These are phyloP conservation scores for Verticillium albo-atrum DNA, from an alignment of 2,329 filamentous ascomycete species.

Conservation along the genomic window DNA sequence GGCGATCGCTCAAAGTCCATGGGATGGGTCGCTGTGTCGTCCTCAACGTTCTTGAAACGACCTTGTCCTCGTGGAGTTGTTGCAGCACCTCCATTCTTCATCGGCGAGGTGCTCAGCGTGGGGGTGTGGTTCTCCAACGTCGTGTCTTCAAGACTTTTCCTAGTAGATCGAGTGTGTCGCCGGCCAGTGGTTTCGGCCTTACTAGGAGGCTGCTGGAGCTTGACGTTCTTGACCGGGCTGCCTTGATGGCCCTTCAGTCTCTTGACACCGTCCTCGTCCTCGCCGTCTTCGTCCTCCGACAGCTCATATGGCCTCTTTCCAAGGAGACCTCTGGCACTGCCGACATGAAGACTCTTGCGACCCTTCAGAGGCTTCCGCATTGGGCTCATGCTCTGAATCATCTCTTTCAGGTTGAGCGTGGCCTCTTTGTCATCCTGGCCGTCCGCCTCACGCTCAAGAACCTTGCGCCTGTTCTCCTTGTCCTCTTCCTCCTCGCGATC, in stretches of 20 bases:
- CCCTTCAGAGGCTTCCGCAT: constrained; percentile 64
- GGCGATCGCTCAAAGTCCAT: constrained; percentile 38
- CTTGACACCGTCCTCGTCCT: constrained; percentile 59
- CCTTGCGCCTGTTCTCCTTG: constrained; percentile 54
- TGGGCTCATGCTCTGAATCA: constrained; percentile 74
- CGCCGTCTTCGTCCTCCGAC: constrained; percentile 56
- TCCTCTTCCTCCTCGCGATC: constrained; percentile 58
- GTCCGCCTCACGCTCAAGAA: constrained; percentile 49
- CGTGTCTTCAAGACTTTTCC: constrained; percentile 38
- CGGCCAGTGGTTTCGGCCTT: constrained; percentile 64
- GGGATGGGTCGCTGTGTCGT: constrained; percentile 36
- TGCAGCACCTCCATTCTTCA: constrained; percentile 31
- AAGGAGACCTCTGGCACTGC: constrained; percentile 67
- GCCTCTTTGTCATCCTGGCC: constrained; percentile 53
- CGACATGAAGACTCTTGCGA: constrained; percentile 73
- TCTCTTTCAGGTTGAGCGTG: constrained; percentile 66
- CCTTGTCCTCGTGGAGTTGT: constrained; percentile 54
- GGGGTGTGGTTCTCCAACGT: constrained; percentile 29
- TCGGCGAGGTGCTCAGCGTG: constrained; percentile 42
- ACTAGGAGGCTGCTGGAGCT: constrained; percentile 63
- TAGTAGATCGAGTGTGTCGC: constrained; percentile 39
- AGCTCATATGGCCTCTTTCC: constrained; percentile 72
- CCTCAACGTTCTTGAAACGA: constrained; percentile 51
- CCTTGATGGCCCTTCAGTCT: constrained; percentile 66
- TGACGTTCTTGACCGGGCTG: constrained; percentile 73